Base-by-base conservation (phyloP, 148 eudicot species). In the Salicornia ramosissima region DNA sequence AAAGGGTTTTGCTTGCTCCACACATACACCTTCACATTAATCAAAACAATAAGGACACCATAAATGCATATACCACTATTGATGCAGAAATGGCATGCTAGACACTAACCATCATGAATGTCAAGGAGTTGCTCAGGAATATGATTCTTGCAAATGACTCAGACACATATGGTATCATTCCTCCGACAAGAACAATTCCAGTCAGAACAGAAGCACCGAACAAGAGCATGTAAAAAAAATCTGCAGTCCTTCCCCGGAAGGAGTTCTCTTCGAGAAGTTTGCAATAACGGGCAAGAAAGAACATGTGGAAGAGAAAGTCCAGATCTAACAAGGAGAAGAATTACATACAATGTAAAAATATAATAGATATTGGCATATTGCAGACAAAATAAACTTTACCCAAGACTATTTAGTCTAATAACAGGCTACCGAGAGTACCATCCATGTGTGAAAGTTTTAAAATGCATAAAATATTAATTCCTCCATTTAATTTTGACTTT, bases 1-100 rank as follows among this genome's bases (percentile, higher is more conserved):
- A 59, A 90, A 36, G 98, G 98, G 81, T 93, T 93, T 83, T 90
- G 98, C 85, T 93, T 93, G 85, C 98, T 93, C 98, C 98, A 93
- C 33, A 93, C 98, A 77, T 93, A 93, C 28, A 93, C 98, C 98
- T 93, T 80, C 14, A 72, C 55, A 59, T 30, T 19, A 36, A 64
- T 24, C 43, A 68, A 52, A 62, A 29, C 16, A 36, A 36, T 31
- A 40, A 65, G 70, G 70, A 28, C 56, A 46, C 43, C 24, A 49
- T 39, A 54, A 59, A 3, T 15, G 39, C n/a, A n/a, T 43, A 49
- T 59, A 22, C 26, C 56, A 45, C n/a, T 39, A 50, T 16, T 40
- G 42, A 67, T 14, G 22, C 25, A 51, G 11, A 56, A 12, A 3
- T 39, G 33, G 28, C 26, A 69, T 25, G 33, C 30, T 33, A n/a